A percentile compares a stretch with the other conserved stretches of the same genome.
These are phyloP conservation scores for Acer saccharum DNA, from an alignment of 345 rosid genomes.

Conservation along the genomic window DNA sequence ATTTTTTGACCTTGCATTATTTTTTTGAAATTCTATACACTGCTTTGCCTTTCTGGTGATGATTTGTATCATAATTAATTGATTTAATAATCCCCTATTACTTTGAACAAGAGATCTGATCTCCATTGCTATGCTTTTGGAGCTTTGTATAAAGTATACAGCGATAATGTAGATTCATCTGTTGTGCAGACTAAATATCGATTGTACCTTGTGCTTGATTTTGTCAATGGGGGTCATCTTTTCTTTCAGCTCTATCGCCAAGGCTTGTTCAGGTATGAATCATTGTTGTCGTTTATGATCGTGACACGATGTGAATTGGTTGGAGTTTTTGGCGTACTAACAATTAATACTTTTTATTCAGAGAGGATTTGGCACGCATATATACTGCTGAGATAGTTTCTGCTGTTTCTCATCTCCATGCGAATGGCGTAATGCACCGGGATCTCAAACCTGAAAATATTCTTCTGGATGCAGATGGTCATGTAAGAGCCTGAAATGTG, in stretches of 20 bases:
- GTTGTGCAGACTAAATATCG: conserved; percentile 49
- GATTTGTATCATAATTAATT: not conserved
- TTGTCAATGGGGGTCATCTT: conserved; percentile 52
- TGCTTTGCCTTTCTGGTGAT: not conserved
- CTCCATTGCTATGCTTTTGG: conserved; percentile 1
- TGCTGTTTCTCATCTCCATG: conserved; percentile 46
- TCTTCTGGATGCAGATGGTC: conserved; percentile 43
- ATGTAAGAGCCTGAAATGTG: conserved; percentile 27
- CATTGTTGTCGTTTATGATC: conserved; percentile 8
- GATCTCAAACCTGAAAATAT: conserved; percentile 54
- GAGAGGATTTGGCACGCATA: conserved; percentile 49
- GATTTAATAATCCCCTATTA: not conserved
- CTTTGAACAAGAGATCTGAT: not conserved
- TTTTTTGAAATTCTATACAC: not conserved
- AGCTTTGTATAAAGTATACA: not conserved
- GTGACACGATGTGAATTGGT: not conserved
- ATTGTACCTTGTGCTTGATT: conserved; percentile 48
- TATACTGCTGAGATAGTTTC: conserved; percentile 55
- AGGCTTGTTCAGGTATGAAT: conserved; percentile 48
- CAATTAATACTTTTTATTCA: not conserved
- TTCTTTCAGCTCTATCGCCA: conserved; percentile 54
- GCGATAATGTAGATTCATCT: not conserved
- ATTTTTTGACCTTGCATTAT: not conserved
- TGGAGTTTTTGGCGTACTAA: not conserved
- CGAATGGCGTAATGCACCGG: conserved; percentile 48